Base-by-base conservation (phyloP, 768 basidiomycete genomes). In the Auriscalpium orientale region DNA sequence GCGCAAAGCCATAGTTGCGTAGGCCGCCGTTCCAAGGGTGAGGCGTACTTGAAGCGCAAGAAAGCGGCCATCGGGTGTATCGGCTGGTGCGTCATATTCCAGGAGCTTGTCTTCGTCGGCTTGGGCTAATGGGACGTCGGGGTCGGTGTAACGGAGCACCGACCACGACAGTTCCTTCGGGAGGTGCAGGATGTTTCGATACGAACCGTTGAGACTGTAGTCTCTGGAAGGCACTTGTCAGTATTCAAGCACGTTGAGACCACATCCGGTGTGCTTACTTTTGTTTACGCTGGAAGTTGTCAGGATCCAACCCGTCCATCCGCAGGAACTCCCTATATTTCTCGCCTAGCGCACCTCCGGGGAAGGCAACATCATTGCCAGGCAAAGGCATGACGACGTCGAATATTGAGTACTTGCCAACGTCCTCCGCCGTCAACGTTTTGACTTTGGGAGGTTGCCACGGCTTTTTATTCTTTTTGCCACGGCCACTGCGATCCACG, bases 311-410 rank as follows among this genome's bases (percentile, higher is more conserved):
- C 1, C 92, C 95, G 71, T 99, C 97, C 64, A 81, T 77, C 57
- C 72, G 75, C 61, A 99, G 76, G 66, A 90, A 93, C 65, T 89
- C 82, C 58, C 77, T 78, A 69, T 95, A 98, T 51, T 83, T 79
- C 62, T 95, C 87, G 22, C 94, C 92, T n/a, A 98, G 80, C 18
- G 75, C 63, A 12, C 94, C 94, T 4, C 86, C 89, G 0, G 97
- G 97, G 68, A 91, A 98, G 36, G 87, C 87, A 18, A 98, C 91
- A 65, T 95, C 91, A 60, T 84, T 92, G 4, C 97, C 97, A 33
- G 97, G 95, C 18, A 98, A 74, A n/a, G 97, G 95, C 86, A 98
- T 91, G 59, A 98, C 82, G 55, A 98, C 89, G 70, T 99, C 95
- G 65, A 92, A 91, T 58, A 98, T 91, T 15, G 85, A 82, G 71